Evolutionary conservation across 352 stramenopile genomes (phyloP), one percentile per base, ranked within the genome.

Genomic region (Vaucheria bursata): DNA sequence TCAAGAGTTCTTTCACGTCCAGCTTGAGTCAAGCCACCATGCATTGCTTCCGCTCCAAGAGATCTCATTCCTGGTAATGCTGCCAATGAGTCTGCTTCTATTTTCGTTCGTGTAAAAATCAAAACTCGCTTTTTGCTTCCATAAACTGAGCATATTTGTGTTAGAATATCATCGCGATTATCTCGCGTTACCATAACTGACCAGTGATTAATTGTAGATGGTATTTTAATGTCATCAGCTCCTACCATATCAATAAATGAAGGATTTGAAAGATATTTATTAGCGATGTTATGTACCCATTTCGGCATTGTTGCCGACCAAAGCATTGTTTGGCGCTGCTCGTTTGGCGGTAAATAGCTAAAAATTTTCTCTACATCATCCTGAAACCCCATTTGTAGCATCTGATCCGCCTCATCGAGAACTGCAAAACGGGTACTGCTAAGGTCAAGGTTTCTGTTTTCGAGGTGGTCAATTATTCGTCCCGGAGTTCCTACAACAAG

Each of bases 1-100:
- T 97, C 87, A 99, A 92, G 0, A 94, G 94, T 1, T 91, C 91
- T 81, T 98, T 92, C 85, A 98, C 95, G 85, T 99, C 97, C 7
- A 99, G 90, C 38, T 99, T 82, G 84, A 97, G 99, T 7, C 79
- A 98, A 95, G 85, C 98, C 95, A 69, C 95, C 95, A 86, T 99
- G 95, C 18, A 99, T 88, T 29, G 77, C 71, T 75, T 92, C 87
- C n/a, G 88, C 77, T 8, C 77, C 77, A 1, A 82, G 69, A 1
- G 38, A 34, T 12, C 38, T 36, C 8, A 82, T 45, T 2, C 38
- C 49, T 29, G 90, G 84, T 12, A 93, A 87, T 40, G 87, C 73
- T 91, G 94, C 32, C 72, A 98, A 89, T 71, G 98, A 91, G 80
- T 97, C 92, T 4, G 91, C 91, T 69, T 97, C 91, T 64, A 91